Evolutionary conservation across 164 flowering plant genomes (phyloP), one percentile per base, ranked within the genome.

Genomic region (Chloranthus sessilifolius): DNA sequence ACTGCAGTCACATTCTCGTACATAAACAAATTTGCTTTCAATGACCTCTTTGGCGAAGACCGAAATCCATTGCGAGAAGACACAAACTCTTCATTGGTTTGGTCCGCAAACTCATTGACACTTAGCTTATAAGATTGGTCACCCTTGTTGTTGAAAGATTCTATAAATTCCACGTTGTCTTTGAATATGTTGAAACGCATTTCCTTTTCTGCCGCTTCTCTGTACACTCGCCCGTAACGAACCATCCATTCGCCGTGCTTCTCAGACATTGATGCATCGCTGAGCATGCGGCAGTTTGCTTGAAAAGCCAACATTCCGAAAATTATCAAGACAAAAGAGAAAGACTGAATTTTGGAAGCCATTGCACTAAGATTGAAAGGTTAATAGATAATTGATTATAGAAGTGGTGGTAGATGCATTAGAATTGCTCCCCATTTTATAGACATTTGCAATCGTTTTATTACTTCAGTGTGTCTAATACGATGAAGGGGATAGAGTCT

Each of bases 191-290:
- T 21, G 17, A 53, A 67, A 1, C 75, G 66, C 26, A 0, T 53
- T 2, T 59, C 70, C 50, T 68, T 72, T 58, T 76, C 83, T 5
- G 21, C 56, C 0, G 15, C n/a, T 47, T 74, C 63, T 15, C 25
- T 36, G 48, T 76, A 81, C 1, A 35, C 53, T 0, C 68, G 63
- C 22, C 68, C 68, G 49, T 65, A 39, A 1, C 19, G 47, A 16
- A 43, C 50, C 74, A 74, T 76, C 84, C 84, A 79, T 21, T 37
- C 39, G 31, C 71, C 62, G 28, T 75, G 70, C 42, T 42, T 60
- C 45, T 55, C 66, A 2, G 15, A 5, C 63, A 70, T 58, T 28
- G 60, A 39, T 3, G 58, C 53, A 3, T 54, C 72, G 2, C 38
- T 53, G 6, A 62, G 14, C 0, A 35, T 52, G 6, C 74, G 69